Evolutionary conservation across 768 basidiomycete species (phyloP).

Genomic region (Pleurotus tuoliensis): DNA sequence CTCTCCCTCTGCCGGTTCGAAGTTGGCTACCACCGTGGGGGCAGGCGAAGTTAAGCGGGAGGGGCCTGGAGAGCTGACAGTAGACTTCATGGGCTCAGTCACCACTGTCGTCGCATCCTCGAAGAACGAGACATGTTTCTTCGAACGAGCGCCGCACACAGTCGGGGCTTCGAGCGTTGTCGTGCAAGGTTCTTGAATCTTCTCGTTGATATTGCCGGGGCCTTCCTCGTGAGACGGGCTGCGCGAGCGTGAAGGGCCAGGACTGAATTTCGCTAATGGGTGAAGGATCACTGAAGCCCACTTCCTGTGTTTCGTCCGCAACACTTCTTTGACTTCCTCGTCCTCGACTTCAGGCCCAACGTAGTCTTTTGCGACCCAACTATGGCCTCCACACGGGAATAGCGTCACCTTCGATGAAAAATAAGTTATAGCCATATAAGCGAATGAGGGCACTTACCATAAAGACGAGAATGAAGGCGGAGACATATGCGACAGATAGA

Average conservation of each 20-base stretch:
- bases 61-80: neutral
- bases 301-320: slow-evolving; percentile 32
- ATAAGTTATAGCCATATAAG: neutral
- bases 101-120: slow-evolving; percentile 17
- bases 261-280: slow-evolving; percentile 7
- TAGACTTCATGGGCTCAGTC: neutral
- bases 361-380: slow-evolving; percentile 58
- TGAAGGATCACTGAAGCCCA: slow-evolving; percentile 17
- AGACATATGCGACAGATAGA: slow-evolving; percentile 63
- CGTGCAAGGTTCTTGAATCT: slow-evolving; percentile 2
- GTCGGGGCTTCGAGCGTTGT: neutral
- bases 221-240: neutral
- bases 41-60: neutral
- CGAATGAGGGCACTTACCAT: slow-evolving; percentile 33
- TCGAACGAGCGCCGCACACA: neutral
- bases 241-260: neutral
- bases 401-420: slow-evolving; percentile 46
- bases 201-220: neutral
- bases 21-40: neutral
- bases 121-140: slow-evolving; percentile 18
- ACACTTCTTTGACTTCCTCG: slow-evolving; percentile 47
- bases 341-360: slow-evolving; percentile 58
- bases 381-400: slow-evolving; percentile 59
- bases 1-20: no score
- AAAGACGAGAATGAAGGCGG: slow-evolving; percentile 58